These are phyloP conservation scores for Pinus taeda DNA, from an alignment of 75 land plant genomes.

Conservation along the genomic window DNA sequence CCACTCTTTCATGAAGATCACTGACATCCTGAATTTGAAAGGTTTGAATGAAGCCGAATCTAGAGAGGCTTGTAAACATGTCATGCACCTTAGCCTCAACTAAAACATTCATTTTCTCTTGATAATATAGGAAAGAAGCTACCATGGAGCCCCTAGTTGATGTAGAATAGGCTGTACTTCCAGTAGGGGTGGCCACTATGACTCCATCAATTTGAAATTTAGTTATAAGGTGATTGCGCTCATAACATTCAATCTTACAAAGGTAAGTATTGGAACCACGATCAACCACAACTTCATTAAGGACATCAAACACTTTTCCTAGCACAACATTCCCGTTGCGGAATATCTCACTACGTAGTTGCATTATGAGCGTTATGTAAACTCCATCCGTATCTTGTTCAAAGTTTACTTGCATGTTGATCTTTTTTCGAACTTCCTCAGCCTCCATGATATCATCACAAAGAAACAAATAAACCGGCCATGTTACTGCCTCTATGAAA, in stretches of 20 bases:
- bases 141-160: conserved; percentile 99
- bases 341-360: conserved; percentile 81
- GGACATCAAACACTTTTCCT: conserved; percentile 92
- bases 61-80: no score
- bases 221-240: conserved; percentile 87
- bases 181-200: conserved; percentile 96
- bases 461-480: no score
- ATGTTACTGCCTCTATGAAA: no score
- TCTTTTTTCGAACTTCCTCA: no score
- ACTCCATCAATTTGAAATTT: conserved; percentile 99
- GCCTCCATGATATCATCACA: no score
- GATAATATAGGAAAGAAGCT: no score
- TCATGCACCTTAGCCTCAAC: no score
- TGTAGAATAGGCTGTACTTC: conserved; percentile 97
- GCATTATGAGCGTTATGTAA: conserved; percentile 94
- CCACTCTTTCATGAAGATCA: no score
- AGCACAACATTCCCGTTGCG: conserved; percentile 83
- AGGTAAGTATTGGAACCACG: conserved; percentile 97
- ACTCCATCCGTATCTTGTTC: conserved; percentile 86
- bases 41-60: no score
- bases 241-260: conserved; percentile 97
- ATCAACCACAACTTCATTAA: conserved; percentile 97
- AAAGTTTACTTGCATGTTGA: no score
- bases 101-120: no score
- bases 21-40: no score